Evolutionary conservation across 257 asterid genomes (phyloP).

Genomic region (Solanum tarapatanum): DNA sequence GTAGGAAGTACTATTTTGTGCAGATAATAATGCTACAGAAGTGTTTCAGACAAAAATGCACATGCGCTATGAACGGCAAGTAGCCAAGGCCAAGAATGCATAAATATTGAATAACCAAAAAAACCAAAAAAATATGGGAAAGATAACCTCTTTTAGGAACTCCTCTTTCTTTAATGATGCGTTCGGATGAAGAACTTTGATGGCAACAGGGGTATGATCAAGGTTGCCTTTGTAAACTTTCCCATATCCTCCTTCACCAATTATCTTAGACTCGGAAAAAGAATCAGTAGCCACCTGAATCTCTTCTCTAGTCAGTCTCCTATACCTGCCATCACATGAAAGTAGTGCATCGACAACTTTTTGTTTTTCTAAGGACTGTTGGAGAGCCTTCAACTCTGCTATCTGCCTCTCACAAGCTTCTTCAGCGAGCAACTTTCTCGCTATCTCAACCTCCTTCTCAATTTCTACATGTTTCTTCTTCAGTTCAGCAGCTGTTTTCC

Average conservation of each 20-base stretch:
- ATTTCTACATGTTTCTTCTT: conserved; percentile 63
- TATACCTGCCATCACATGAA: conserved; percentile 54
- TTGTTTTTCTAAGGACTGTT: conserved; percentile 51
- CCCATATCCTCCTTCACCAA: conserved; percentile 86
- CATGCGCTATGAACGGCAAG: not conserved
- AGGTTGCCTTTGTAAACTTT: conserved; percentile 77
- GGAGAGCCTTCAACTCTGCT: conserved; percentile 52
- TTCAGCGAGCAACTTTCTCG: conserved; percentile 41
- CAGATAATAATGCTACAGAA: not conserved
- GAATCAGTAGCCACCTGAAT: conserved; percentile 51
- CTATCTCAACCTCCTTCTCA: conserved; percentile 50
- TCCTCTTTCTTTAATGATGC: conserved; percentile 53
- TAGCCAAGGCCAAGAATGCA: not conserved
- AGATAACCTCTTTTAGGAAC: conserved; percentile 67
- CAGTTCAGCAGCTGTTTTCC: conserved; percentile 46
- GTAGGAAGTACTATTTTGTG: not conserved
- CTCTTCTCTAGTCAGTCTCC: conserved; percentile 59
- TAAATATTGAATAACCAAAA: not conserved
- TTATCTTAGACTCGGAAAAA: conserved; percentile 43
- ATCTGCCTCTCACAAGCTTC: conserved; percentile 59
- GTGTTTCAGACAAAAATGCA: not conserved
- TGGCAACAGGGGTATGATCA: conserved; percentile 69
- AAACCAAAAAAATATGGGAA: not conserved
- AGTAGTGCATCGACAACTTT: conserved; percentile 45
- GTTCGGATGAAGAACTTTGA: conserved; percentile 52